Conservation (phyloP, 345 rosid genomes). For the Rhodomyrtus tomentosa region DNA sequence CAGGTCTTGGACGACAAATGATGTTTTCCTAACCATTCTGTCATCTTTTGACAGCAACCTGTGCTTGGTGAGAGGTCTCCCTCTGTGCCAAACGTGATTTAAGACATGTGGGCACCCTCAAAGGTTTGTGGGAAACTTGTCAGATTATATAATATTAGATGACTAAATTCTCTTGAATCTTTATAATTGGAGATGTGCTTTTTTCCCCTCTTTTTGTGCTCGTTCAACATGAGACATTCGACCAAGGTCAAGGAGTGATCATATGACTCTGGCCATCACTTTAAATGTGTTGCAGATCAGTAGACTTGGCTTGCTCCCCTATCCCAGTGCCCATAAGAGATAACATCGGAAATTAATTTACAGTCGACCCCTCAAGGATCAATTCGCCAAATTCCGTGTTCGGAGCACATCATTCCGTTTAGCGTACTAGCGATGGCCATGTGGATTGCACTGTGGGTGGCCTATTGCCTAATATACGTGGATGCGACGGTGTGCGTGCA, state of each 20-base stretch:
- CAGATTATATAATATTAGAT: background rate
- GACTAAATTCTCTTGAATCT: background rate
- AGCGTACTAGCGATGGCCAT: background rate
- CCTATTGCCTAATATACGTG: background rate
- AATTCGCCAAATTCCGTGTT: too few species aligned
- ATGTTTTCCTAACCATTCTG: background rate
- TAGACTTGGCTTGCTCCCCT: background rate
- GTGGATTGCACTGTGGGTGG: background rate
- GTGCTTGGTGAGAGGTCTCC: background rate
- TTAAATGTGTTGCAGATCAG: background rate
- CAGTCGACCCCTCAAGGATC: background rate
- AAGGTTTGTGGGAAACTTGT: background rate
- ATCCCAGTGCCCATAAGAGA: background rate
- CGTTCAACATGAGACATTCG: background rate
- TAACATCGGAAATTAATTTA: background rate
- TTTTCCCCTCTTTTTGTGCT: background rate
- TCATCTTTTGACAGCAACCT: background rate
- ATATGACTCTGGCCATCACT: background rate
- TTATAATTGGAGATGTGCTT: background rate
- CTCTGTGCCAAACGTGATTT: background rate
- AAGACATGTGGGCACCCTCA: background rate
- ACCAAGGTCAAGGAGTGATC: background rate
- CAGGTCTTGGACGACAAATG: background rate
- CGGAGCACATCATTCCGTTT: background rate
- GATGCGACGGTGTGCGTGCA: background rate